phyloP scores from a whole-genome alignment of 495 filamentous ascomycete species.

The Rhypophila decipiens region DNA sequence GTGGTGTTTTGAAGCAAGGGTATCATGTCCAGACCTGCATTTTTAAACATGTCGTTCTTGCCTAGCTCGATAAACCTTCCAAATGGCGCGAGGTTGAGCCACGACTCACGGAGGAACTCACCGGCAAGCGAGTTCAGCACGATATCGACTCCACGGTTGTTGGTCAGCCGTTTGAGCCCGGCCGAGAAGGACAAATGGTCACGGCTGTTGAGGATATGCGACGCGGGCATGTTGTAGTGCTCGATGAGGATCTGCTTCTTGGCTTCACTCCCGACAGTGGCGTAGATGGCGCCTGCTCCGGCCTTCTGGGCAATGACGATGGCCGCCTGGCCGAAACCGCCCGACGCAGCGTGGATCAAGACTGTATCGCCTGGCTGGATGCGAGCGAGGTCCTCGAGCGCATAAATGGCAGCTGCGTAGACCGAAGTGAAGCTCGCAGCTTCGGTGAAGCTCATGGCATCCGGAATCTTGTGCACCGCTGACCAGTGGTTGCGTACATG shows the following conservation, averaged over 20 bases:
- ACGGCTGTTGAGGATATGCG: conserved; percentile 46
- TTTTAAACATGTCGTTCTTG: conserved; percentile 23
- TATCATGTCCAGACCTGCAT: conserved; percentile 31
- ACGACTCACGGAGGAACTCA: conserved; percentile 40
- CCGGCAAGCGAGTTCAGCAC: conserved; percentile 49
- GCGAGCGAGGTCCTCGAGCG: conserved; percentile 20
- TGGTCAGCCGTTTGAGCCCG: conserved; percentile 36
- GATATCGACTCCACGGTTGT: conserved; percentile 44
- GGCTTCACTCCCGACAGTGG: conserved; percentile 30
- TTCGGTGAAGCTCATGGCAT: conserved; percentile 25
- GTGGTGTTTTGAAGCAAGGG: conserved; percentile 32
- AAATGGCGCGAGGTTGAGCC: conserved; percentile 41
- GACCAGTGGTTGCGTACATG: conserved; percentile 5
- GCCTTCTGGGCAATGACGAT: conserved; percentile 42
- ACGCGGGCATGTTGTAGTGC: conserved; percentile 35
- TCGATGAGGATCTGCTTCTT: conserved; percentile 39
- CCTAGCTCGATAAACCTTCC: conserved; percentile 49
- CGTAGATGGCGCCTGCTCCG: conserved; percentile 47
- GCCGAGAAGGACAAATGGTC: conserved; percentile 26
- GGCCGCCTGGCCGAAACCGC: conserved; percentile 43
- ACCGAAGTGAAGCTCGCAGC: conserved; percentile 24
- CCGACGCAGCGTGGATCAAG: conserved; percentile 47
- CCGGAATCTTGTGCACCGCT: conserved; percentile 1
- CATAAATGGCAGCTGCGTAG: conserved; percentile 29
- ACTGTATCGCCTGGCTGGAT: conserved; percentile 39